A percentile compares a stretch with the other conserved stretches of the same genome.
phyloP scores from a whole-genome alignment of 805 yeast genomes.

The Sugiyamaella boreocaroliniensis region DNA sequence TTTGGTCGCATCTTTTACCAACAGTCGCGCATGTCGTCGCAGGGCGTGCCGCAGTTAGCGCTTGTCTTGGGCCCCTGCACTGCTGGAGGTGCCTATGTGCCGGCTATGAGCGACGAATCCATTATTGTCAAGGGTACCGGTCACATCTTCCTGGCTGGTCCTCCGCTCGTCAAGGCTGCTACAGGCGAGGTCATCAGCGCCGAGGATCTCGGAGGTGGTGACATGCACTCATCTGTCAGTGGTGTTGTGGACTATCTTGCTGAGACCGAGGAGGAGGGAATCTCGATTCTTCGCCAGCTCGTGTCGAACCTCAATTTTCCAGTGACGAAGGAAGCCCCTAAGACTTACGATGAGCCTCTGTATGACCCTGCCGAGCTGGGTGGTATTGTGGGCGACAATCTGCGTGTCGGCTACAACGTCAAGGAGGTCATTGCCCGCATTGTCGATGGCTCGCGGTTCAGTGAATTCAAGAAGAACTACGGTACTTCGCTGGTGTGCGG shows the following conservation, averaged over 20 bases:
- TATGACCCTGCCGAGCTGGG: slow-evolving; percentile 26
- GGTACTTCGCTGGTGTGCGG: slow-evolving; percentile 29
- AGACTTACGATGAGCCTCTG: slow-evolving; percentile 18
- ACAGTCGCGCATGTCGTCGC: slow-evolving; percentile 28
- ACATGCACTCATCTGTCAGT: slow-evolving; percentile 27
- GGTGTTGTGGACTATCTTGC: slow-evolving; percentile 30
- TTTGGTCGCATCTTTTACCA: slow-evolving; percentile 30
- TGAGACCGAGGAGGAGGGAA: slow-evolving; percentile 28
- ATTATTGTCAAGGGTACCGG: slow-evolving; percentile 30
- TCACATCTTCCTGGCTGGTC: slow-evolving; percentile 31
- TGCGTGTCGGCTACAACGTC: slow-evolving; percentile 26
- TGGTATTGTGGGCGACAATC: slow-evolving; percentile 28
- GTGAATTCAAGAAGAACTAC: slow-evolving; percentile 27
- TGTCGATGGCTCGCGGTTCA: slow-evolving; percentile 28
- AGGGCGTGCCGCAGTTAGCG: slow-evolving; percentile 28
- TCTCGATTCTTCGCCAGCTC: slow-evolving; percentile 24
- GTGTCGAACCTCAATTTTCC: slow-evolving; percentile 21
- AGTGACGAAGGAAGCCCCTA: slow-evolving; percentile 12
- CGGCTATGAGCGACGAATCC: slow-evolving; percentile 31
- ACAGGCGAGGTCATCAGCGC: slow-evolving; percentile 30
- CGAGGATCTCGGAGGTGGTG: slow-evolving; percentile 31
- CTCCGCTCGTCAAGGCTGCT: slow-evolving; percentile 31
- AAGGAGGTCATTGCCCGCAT: slow-evolving; percentile 30
- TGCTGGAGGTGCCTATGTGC: slow-evolving; percentile 33
- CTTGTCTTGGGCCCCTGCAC: slow-evolving; percentile 31